Percentiles rank a stretch among this genome's conserved stretches.
Evolutionary conservation across 805 yeast species (phyloP).

Genomic region (Zygotorulaspora chibaensis): DNA sequence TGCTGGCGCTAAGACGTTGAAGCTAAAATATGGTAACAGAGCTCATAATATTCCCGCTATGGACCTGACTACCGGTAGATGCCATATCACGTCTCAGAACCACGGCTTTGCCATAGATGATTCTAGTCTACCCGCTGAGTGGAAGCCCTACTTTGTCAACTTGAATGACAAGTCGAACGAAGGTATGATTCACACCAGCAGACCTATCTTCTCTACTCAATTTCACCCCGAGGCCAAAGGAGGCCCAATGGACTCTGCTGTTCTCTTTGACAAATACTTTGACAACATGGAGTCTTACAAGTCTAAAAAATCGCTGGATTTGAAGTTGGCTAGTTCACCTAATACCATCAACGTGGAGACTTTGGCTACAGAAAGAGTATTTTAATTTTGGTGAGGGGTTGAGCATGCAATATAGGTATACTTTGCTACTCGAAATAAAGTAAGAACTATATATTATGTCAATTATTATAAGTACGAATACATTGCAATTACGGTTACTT

Average conservation of each 20-base stretch:
- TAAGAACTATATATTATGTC: too few species aligned
- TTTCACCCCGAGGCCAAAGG: slow-evolving; percentile 99
- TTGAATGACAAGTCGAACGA: slow-evolving; percentile 95
- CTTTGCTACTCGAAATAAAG: too few species aligned
- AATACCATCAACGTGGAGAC: slow-evolving; percentile 21
- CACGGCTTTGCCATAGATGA: slow-evolving; percentile 98
- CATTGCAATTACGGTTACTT: too few species aligned
- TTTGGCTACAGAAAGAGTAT: slow-evolving; percentile 34
- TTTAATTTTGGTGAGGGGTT: slow-evolving; percentile 2
- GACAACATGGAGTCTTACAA: slow-evolving; percentile 58
- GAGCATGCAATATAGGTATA: background rate
- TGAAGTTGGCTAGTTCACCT: slow-evolving; percentile 22
- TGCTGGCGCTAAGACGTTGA: slow-evolving; percentile 86
- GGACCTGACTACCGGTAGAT: slow-evolving; percentile 83
- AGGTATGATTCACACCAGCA: slow-evolving; percentile 86
- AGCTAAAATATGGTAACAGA: slow-evolving; percentile 96
- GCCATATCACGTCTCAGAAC: slow-evolving; percentile 97
- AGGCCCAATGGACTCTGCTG: slow-evolving; percentile 93
- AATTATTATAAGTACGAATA: too few species aligned
- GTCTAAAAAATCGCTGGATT: slow-evolving; percentile 38
- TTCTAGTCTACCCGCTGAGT: slow-evolving; percentile 64
- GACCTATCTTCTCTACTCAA: slow-evolving; percentile 94
- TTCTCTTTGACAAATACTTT: slow-evolving; percentile 86
- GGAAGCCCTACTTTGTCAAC: slow-evolving; percentile 86
- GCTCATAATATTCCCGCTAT: slow-evolving; percentile 98